phyloP scores from a whole-genome alignment of 805 yeast species.

The Spathaspora arborariae region DNA sequence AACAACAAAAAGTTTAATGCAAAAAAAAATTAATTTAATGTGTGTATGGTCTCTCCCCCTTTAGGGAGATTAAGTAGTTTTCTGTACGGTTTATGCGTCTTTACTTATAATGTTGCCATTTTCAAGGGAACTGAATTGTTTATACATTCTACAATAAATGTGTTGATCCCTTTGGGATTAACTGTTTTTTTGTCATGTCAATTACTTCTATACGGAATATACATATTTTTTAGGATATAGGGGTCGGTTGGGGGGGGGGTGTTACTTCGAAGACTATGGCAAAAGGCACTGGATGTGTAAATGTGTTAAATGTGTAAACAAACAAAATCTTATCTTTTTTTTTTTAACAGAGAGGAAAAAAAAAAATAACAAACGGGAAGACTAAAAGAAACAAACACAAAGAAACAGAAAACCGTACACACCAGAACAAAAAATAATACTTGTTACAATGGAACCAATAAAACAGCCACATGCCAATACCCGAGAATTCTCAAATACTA shows the following conservation, averaged over 20 bases:
- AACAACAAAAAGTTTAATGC: slow-evolving; percentile 1
- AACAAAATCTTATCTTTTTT: neutral
- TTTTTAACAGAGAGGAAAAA: neutral
- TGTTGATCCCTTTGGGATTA: neutral
- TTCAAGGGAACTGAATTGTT: neutral
- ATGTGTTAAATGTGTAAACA: neutral
- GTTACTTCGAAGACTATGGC: neutral
- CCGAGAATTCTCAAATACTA: neutral
- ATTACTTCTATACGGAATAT: neutral
- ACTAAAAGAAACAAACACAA: neutral
- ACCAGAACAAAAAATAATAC: neutral
- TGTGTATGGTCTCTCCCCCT: no score
- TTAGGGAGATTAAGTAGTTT: neutral
- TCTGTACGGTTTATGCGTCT: neutral
- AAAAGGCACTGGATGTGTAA: neutral
- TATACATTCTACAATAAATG: neutral
- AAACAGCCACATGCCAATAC: neutral
- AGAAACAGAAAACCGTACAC: neutral
- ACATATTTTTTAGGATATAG: neutral
- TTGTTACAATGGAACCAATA: neutral
- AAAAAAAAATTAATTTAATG: no score
- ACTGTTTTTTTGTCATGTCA: neutral
- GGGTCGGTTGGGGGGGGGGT: neutral
- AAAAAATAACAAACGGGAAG: neutral
- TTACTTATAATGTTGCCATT: neutral